These are phyloP conservation scores for Guadua angustifolia DNA, from an alignment of 176 grass and related monocot species.

Conservation along the genomic window DNA sequence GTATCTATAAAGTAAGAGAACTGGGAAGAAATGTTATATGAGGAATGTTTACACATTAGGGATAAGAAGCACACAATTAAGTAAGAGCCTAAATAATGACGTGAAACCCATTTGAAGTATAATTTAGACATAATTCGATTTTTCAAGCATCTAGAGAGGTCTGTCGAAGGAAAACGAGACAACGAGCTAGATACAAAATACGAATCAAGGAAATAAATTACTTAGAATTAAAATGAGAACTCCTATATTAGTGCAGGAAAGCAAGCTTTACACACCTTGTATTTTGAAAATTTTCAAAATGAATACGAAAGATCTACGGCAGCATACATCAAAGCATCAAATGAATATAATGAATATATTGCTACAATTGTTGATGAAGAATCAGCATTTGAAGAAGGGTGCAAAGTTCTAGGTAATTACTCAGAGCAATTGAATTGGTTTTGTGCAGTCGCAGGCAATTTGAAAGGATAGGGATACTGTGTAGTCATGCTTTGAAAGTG, in stretches of 20 bases:
- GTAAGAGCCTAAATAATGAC: not conserved
- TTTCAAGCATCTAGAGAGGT: not conserved
- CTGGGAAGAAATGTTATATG: no score
- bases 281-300: no score
- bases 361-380: not conserved
- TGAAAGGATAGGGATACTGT: no score
- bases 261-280: no score
- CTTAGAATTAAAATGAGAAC: no score
- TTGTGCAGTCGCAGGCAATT: no score
- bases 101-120: not conserved
- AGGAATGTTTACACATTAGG: no score
- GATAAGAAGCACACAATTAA: no score
- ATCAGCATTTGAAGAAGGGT: not conserved
- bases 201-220: not conserved
- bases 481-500: no score
- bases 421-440: no score
- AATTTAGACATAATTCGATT: not conserved
- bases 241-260: no score
- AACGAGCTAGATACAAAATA: not conserved
- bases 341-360: not conserved
- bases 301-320: not conserved
- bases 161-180: not conserved
- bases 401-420: not conserved
- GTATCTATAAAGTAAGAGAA: no score
- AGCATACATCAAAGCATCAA: not conserved